Conservation (phyloP, 2,329 filamentous ascomycete genomes). For the Huntiella bhutanensis region DNA sequence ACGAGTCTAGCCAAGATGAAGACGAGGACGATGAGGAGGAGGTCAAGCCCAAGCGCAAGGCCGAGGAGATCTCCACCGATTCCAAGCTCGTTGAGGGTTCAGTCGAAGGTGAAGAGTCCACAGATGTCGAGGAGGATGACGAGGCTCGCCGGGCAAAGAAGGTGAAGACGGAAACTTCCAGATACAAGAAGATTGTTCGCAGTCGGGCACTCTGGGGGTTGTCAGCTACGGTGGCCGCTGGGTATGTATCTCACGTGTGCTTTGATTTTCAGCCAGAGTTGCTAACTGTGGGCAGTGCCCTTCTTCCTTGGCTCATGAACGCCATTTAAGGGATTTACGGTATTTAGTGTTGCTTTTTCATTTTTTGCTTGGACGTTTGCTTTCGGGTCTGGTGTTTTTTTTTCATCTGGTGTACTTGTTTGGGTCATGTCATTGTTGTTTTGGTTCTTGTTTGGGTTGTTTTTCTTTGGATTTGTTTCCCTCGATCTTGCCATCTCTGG, state of each 20-base stretch:
- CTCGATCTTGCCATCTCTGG: constrained; percentile 4
- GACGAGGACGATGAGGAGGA: constrained; percentile 20
- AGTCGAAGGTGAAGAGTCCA: constrained; percentile 13
- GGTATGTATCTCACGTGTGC: constrained; percentile 42
- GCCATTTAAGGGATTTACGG: constrained; percentile 22
- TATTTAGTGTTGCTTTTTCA: constrained; percentile 5
- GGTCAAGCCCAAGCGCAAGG: constrained; percentile 46
- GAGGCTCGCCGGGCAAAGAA: constrained; percentile 48
- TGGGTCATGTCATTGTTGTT: neutral
- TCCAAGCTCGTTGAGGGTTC: constrained; percentile 21
- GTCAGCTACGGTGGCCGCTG: constrained; percentile 69
- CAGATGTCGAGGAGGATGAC: constrained; percentile 23
- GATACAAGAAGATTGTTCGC: constrained; percentile 72
- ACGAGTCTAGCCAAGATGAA: constrained; percentile 19
- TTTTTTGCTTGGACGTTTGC: neutral
- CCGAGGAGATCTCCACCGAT: constrained; percentile 50
- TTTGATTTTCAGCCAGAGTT: constrained; percentile 11
- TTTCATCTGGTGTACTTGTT: neutral
- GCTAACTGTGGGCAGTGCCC: constrained; percentile 19
- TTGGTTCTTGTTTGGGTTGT: neutral
- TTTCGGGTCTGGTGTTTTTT: neutral
- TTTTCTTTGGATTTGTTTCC: constrained; percentile 1
- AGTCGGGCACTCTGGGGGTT: constrained; percentile 73
- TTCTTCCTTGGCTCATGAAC: constrained; percentile 33
- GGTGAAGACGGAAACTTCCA: constrained; percentile 58